Conservation (phyloP, 78 protist species). For the Speleostelium caveatum region DNA sequence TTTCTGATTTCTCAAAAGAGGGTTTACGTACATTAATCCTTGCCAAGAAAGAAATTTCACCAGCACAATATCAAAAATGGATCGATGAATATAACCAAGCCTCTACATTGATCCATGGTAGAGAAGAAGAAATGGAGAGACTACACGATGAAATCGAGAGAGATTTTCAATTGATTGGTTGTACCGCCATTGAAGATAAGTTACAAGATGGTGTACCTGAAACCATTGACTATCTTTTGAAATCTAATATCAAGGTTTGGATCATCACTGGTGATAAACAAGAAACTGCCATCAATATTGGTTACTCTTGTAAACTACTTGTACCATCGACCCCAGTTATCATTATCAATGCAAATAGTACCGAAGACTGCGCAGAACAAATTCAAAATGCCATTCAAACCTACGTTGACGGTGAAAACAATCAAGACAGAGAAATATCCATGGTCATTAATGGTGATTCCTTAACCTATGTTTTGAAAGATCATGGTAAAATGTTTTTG, state of each 20-base stretch:
- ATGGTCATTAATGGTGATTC: conserved; percentile 26
- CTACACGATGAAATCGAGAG: conserved; percentile 60
- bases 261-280: conserved; percentile 93
- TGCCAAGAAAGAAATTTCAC: conserved; percentile 70
- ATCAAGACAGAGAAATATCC: not conserved
- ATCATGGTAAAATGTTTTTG: conserved; percentile 57
- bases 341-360: conserved; percentile 31
- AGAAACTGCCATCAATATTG: conserved; percentile 92
- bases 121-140: conserved; percentile 63
- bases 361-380: conserved; percentile 21
- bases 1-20: conserved; percentile 39
- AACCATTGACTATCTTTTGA: conserved; percentile 56
- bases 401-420: not conserved
- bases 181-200: conserved; percentile 91
- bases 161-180: conserved; percentile 79
- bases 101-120: not conserved
- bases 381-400: not conserved
- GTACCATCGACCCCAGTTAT: not conserved
- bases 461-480: not conserved
- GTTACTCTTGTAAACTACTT: conserved; percentile 75
- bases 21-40: conserved; percentile 91
- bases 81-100: conserved; percentile 30
- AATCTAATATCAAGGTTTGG: conserved; percentile 87
- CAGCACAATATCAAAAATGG: conserved; percentile 70
- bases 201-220: conserved; percentile 91